Evolutionary conservation across 371 early-diverging fungal species (phyloP).

Genomic region (Lichtheimia hyalospora): DNA sequence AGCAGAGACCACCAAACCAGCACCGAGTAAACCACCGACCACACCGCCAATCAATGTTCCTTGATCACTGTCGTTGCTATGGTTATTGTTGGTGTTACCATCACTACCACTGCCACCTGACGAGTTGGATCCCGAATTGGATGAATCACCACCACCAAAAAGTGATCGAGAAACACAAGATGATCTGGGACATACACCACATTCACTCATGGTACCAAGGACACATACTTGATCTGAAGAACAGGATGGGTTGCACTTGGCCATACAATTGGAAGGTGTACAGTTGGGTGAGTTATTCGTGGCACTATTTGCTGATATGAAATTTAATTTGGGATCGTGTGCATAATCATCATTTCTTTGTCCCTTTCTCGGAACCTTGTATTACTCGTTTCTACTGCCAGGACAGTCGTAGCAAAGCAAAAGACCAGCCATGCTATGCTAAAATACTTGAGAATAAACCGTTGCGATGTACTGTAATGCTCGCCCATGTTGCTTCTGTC

Average conservation of each 20-base stretch:
- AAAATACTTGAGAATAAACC: not conserved
- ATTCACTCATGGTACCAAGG: conserved; percentile 36
- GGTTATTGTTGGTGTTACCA: conserved; percentile 4
- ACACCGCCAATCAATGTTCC: conserved; percentile 30
- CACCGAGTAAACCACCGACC: conserved; percentile 45
- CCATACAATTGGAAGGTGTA: conserved; percentile 28
- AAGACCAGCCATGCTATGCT: conserved; percentile 6
- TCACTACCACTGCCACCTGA: not conserved
- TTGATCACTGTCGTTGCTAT: conserved; percentile 10
- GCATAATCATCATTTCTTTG: not conserved
- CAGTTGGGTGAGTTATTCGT: conserved; percentile 10
- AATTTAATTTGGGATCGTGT: not conserved
- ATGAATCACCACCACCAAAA: conserved; percentile 14
- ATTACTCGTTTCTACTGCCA: not conserved
- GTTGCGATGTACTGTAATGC: not conserved
- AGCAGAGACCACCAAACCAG: conserved; percentile 28
- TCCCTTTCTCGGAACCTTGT: not conserved
- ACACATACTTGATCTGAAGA: conserved; percentile 29
- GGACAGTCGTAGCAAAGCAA: not conserved
- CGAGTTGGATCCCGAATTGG: not conserved
- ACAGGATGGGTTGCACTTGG: conserved; percentile 34
- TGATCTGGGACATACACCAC: conserved; percentile 39
- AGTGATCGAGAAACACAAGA: conserved; percentile 29
- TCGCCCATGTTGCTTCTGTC: not conserved
- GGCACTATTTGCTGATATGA: conserved; percentile 1